Evolutionary conservation across 2,329 filamentous ascomycete genomes (phyloP), one percentile per base, ranked within the genome.

Genomic region (Colletotrichum liriopes): DNA sequence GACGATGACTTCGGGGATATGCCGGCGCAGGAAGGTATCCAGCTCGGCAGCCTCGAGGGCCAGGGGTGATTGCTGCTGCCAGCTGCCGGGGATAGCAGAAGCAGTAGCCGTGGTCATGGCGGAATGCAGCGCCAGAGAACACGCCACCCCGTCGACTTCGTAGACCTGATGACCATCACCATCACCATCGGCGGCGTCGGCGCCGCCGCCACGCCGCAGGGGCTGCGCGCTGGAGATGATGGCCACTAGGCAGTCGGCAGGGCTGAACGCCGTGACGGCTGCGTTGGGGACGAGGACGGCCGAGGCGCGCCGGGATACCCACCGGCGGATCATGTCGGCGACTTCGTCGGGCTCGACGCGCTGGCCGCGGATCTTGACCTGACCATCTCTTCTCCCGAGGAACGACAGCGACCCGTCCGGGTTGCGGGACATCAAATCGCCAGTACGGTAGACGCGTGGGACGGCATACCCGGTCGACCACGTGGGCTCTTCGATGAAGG

Each of bases 321-420:
- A 47, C 3, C 43, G 18, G 20, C 43, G 43, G 43, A 47, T 47
- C 43, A 47, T 47, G 43, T n/a, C 20, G 43, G 43, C 43, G 20
- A 47, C 43, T n/a, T 56, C 52, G 26, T 32, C 52, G 14, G 52
- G 52, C 26, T 56, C 52, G 35, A 56, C 52, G 52, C 52, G 52
- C 29, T 56, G 52, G 52, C 52, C 52, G 26, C 52, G 52, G 35
- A 56, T 37, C 52, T 56, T 56, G 26, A 56, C 52, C 35, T 56
- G 52, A 29, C 26, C 52, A 23, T 56, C 52, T 37, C 26, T 35
- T 32, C 52, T 32, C 29, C 52, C 52, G 35, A 32, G 35, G 52
- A 56, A 56, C 52, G 26, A 32, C 20, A 56, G 35, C 29, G 26
- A 56, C 52, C 52, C 35, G 52, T 56, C 52, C 23, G 12, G 14